Conservation (phyloP, 768 basidiomycete genomes). For the Mycena alexandri region DNA sequence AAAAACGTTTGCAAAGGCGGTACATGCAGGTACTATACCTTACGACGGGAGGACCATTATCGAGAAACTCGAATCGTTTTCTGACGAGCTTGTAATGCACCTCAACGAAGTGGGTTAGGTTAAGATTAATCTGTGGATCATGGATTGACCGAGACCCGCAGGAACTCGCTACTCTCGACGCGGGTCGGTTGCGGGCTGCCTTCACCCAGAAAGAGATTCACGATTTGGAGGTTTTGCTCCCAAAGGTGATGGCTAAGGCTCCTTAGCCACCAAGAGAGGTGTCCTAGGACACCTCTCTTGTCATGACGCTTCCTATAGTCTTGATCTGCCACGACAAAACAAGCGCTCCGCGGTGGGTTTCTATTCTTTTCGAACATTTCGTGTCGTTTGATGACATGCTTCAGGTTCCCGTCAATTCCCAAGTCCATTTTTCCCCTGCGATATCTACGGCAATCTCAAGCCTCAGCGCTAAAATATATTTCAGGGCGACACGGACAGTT, state of each 20-base stretch:
- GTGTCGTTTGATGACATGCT: too few species aligned
- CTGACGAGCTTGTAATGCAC: conserved; percentile 45
- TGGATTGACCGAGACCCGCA: conserved; percentile 11
- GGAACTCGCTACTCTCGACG: conserved; percentile 46
- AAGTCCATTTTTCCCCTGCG: conserved; percentile 43
- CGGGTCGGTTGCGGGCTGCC: conserved; percentile 41
- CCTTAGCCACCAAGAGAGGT: too few species aligned
- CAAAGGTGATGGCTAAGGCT: too few species aligned
- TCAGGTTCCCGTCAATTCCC: conserved; percentile 48
- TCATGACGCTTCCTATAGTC: conserved; percentile 41
- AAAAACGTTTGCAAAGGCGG: conserved; percentile 59
- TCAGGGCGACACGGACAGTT: too few species aligned
- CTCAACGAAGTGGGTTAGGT: too few species aligned
- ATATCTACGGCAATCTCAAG: conserved; percentile 41
- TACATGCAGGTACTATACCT: conserved; percentile 67
- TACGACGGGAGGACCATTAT: conserved; percentile 57
- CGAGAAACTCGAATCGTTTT: conserved; percentile 43
- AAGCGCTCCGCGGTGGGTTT: conserved; percentile 41
- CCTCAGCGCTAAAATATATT: conserved; percentile 7
- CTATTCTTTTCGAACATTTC: too few species aligned
- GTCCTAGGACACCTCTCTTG: conserved; percentile 41
- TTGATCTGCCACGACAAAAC: conserved; percentile 41
- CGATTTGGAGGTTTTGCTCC: conserved; percentile 38
- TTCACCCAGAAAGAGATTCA: conserved; percentile 45
- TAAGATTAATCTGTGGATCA: conserved; percentile 41